These are phyloP conservation scores for Macrolepiota fuliginosa DNA, from an alignment of 768 basidiomycete genomes.

Conservation along the genomic window DNA sequence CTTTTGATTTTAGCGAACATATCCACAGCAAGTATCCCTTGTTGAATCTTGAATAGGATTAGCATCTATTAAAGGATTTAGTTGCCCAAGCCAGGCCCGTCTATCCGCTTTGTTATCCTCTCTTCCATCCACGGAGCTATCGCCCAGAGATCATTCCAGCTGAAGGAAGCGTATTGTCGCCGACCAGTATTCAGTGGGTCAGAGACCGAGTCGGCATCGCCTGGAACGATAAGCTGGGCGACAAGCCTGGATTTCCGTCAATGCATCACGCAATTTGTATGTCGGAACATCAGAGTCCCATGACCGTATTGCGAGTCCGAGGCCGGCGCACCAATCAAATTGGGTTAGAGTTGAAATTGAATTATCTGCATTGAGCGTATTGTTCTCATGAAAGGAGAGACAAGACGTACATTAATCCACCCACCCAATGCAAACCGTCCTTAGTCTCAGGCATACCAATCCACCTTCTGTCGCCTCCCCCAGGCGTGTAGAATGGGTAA, in stretches of 20 bases:
- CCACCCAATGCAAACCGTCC: constrained; percentile 70
- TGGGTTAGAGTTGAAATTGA: not conserved
- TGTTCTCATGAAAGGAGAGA: constrained; percentile 1
- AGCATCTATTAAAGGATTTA: constrained; percentile 13
- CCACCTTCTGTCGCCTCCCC: constrained; percentile 70
- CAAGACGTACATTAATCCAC: constrained; percentile 57
- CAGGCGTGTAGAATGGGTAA: constrained; percentile 74
- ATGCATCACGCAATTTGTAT: not conserved
- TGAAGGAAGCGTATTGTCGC: constrained; percentile 67
- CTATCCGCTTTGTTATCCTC: constrained; percentile 58
- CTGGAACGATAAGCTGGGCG: constrained; percentile 51
- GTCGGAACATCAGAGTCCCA: not conserved
- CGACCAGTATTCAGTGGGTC: constrained; percentile 42
- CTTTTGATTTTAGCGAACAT: not conserved
- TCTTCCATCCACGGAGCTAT: constrained; percentile 82
- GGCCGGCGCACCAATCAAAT: not conserved
- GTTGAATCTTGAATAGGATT: not conserved
- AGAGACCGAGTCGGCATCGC: constrained; percentile 25
- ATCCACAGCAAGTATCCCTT: not conserved
- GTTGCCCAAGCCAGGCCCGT: constrained; percentile 71
- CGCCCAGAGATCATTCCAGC: constrained; percentile 63
- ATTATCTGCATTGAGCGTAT: not conserved
- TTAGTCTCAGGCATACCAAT: constrained; percentile 45
- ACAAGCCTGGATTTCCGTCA: constrained; percentile 45
- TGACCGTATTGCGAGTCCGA: not conserved